These are phyloP conservation scores for Thalassiosira ordinaria DNA, from an alignment of 352 stramenopile species.

Conservation along the genomic window DNA sequence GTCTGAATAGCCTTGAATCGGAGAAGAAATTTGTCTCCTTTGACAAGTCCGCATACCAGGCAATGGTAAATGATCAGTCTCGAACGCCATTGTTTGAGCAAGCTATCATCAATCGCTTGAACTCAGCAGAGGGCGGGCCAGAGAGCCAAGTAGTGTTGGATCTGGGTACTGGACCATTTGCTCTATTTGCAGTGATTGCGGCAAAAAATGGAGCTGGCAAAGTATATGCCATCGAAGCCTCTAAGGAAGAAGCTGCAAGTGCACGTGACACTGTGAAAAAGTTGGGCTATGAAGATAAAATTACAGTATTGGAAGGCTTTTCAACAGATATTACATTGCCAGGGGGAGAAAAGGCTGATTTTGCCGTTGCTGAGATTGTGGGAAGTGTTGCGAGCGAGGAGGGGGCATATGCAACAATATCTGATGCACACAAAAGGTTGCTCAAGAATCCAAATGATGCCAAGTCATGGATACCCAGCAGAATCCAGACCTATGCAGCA, in stretches of 20 bases:
- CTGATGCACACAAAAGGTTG: conserved; percentile 63
- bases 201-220: conserved; percentile 69
- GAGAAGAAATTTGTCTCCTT: conserved; percentile 77
- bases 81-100: conserved; percentile 73
- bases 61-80: conserved; percentile 71
- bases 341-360: conserved; percentile 65
- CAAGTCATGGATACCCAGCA: conserved; percentile 64
- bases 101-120: conserved; percentile 63
- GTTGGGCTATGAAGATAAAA: conserved; percentile 60
- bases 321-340: conserved; percentile 74
- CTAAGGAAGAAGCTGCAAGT: conserved; percentile 43
- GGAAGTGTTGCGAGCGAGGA: conserved; percentile 72
- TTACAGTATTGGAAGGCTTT: conserved; percentile 77
- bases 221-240: conserved; percentile 81
- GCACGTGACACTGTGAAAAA: conserved; percentile 56
- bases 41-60: conserved; percentile 67
- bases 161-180: conserved; percentile 74
- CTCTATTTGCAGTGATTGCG: conserved; percentile 72
- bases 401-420: conserved; percentile 70
- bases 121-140: conserved; percentile 34
- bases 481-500: conserved; percentile 66
- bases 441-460: conserved; percentile 63
- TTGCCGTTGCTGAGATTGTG: conserved; percentile 74
- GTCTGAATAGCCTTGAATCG: conserved; percentile 49
- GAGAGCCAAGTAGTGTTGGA: conserved; percentile 68